Evolutionary conservation across 768 basidiomycete species (phyloP), one percentile per base, ranked within the genome.

Genomic region (Termitomyces sp.): DNA sequence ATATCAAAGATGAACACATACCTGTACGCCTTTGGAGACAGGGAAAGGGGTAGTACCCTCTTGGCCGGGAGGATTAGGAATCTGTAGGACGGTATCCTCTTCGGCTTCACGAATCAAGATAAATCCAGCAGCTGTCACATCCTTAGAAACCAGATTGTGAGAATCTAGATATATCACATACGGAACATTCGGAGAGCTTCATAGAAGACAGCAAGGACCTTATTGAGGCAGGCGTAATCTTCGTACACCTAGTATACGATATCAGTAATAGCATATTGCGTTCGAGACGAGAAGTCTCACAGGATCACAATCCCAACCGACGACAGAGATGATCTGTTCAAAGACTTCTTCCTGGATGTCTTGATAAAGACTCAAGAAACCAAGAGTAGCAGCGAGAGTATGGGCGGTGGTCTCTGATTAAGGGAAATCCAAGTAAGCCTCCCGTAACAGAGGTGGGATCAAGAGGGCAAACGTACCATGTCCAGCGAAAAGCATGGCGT

Each of bases 401-500:
- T 77, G 72, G 1, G 81, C 79, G 3, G 79, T 81, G 0, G 79
- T 81, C 69, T 81, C 79, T 79, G 54, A 20, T 34, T 63, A 25
- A 15, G 37, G 3, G 25, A 20, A 34, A 52, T 17, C 15, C 54
- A 42, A 62, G 31, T 14, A 7, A 38, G 31, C 43, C 43, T 10
- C n/a, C 15, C 5, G 3, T 20, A 12, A 11, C 42, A 45, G 25
- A 31, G 9, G 36, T n/a, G 17, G 54, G 5, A 10, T 43, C 29
- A 43, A 8, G 8, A 63, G 9, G 12, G 37, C 15, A 25, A 25
- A 45, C 71, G 38, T 62, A 79, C 84, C 85, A 68, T 86, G 83
- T 12, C 86, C 86, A 48, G 86, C 84, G 45, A 86, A 80, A 29
- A 88, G 70, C 67, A 83, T 73, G 11, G 78, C 64, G 63, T 77